Conservation (phyloP, 345 rosid species). For the Aquilaria yunnanensis region DNA sequence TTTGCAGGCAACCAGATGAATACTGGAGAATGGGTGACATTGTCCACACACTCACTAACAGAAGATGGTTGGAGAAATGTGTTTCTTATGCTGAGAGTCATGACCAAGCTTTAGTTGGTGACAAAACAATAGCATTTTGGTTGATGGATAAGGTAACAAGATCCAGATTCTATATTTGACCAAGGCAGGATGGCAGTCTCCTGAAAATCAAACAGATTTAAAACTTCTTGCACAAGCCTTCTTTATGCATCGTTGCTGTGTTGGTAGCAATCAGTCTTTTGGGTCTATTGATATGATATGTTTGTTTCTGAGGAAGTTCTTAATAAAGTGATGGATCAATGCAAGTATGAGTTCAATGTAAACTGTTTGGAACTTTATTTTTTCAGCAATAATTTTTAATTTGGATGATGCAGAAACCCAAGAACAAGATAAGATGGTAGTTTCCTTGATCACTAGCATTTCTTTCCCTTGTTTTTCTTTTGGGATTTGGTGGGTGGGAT, state of each 20-base stretch:
- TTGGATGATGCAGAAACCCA: too few species aligned
- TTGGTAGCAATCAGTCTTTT: too few species aligned
- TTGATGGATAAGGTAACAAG: constrained; percentile 84
- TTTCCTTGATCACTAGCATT: too few species aligned
- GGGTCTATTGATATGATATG: too few species aligned
- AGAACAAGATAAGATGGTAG: too few species aligned
- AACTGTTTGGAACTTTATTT: too few species aligned
- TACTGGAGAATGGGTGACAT: constrained; percentile 84
- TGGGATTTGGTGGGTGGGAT: too few species aligned
- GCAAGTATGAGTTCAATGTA: too few species aligned
- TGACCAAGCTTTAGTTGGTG: constrained; percentile 99
- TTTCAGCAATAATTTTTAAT: too few species aligned
- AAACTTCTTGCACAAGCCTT: not conserved
- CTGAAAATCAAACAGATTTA: not conserved
- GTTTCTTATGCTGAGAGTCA: constrained; percentile 92
- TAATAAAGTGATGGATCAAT: too few species aligned
- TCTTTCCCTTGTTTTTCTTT: too few species aligned
- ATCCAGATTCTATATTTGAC: not conserved
- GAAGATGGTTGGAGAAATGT: constrained; percentile 91
- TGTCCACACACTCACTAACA: constrained; percentile 62
- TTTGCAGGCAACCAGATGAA: constrained; percentile 78
- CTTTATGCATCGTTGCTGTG: not conserved
- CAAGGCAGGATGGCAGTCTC: not conserved
- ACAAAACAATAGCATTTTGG: constrained; percentile 97
- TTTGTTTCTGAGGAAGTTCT: too few species aligned